Base-by-base conservation (phyloP, 768 basidiomycete species). In the Vararia minispora region DNA sequence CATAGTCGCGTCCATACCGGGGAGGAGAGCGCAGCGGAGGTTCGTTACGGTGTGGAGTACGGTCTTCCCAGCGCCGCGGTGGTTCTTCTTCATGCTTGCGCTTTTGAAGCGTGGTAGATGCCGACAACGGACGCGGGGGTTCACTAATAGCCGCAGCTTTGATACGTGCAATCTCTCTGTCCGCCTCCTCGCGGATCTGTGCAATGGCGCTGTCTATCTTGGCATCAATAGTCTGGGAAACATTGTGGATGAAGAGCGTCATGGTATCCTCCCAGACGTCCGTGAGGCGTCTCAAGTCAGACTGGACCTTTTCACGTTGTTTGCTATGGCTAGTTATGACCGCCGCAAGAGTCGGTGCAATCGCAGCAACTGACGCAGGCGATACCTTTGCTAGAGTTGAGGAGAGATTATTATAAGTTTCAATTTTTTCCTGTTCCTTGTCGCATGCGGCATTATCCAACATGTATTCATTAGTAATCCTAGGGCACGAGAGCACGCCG, bases 221-320 rank as follows among this genome's bases (percentile, higher is more conserved):
- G 7, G 28, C 37, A 12, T 37, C 37, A 6, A 37, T 20, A n/a
- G 26, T 14, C n/a, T 20, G 37, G 14, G 30, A 26, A 14, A 25
- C 17, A 17, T 18, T 28, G 11, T 28, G 22, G 9, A 28, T 10
- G 17, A 37, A 28, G 5, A 7, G 14, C 22, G 28, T 18, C 12
- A 37, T 20, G 6, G 30, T 25, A 6, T 37, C 37, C 27, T 37
- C 37, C 37, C 37, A 37, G 27, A 20, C 16, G 16, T 29, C 27
- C 11, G 17, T 18, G 12, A 37, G 27, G n/a, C 26, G 26, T 28
- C 30, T 37, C 27, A 28, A 37, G n/a, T 37, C 37, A 0, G 16
- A 17, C 5, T 28, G 27, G 25, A 37, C 26, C 9, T 21, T 14
- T n/a, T 37, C 37, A 5, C 26, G 37, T 13, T 37, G 30, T 28